Conservation (phyloP, 768 basidiomycete species). For the Lactarius indigo region DNA sequence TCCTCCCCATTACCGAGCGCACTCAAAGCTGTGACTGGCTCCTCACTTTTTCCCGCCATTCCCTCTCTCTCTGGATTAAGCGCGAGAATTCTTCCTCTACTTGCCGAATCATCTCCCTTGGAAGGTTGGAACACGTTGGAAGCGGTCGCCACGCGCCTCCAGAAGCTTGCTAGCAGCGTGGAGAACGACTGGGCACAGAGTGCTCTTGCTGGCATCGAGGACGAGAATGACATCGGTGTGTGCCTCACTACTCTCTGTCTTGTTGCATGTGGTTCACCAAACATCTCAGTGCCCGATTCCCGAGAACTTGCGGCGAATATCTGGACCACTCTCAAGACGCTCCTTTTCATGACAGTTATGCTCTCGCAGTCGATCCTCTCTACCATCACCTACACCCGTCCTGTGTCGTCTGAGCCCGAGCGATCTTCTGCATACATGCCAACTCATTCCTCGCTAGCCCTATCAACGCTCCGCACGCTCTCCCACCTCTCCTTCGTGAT, state of each 20-base stretch:
- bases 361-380: conserved; percentile 59
- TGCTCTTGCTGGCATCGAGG: conserved; percentile 28
- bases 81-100: conserved; percentile 28
- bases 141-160: conserved; percentile 23
- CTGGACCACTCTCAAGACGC: conserved; percentile 69
- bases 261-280: neutral
- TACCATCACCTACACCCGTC: conserved; percentile 43
- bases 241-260: neutral
- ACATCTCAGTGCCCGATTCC: conserved; percentile 40
- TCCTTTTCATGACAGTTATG: conserved; percentile 73
- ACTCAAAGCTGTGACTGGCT: conserved; percentile 24
- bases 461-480: conserved; percentile 52
- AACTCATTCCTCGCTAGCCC: conserved; percentile 49
- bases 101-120: conserved; percentile 28
- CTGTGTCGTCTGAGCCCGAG: neutral
- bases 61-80: conserved; percentile 27
- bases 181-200: conserved; percentile 33
- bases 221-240: conserved; percentile 34
- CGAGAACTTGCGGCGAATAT: conserved; percentile 45
- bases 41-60: conserved; percentile 29
- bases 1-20: conserved; percentile 19
- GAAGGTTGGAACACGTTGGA: conserved; percentile 31
- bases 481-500: conserved; percentile 73
- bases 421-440: conserved; percentile 5
- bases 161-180: conserved; percentile 26